Percentiles rank a stretch among this genome's conserved stretches.
phyloP scores from a whole-genome alignment of 192 early-diverging fungal genomes.

The Rhizophagus clarus region DNA sequence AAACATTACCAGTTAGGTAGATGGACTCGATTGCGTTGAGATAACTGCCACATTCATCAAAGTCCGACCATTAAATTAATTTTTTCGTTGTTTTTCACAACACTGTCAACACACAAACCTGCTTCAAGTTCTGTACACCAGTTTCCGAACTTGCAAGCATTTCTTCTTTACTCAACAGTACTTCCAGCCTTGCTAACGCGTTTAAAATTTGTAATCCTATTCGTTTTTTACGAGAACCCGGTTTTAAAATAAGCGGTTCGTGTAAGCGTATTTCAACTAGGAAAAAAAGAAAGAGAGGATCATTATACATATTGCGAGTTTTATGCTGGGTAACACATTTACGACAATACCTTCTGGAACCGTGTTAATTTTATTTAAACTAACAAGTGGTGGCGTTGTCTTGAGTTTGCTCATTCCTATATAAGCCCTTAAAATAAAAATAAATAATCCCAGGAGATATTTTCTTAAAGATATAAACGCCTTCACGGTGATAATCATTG shows the following conservation, averaged over 20 bases:
- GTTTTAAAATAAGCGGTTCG: slow-evolving; percentile 46
- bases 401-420: slow-evolving; percentile 36
- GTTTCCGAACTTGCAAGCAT: slow-evolving; percentile 27
- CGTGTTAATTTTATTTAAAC: slow-evolving; percentile 33
- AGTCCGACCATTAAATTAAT: not conserved
- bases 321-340: not conserved
- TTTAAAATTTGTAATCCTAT: slow-evolving; percentile 48
- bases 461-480: too few species aligned
- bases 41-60: not conserved
- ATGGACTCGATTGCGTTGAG: not conserved
- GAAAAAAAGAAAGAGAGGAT: not conserved
- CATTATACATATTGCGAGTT: not conserved
- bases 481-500: too few species aligned
- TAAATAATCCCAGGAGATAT: too few species aligned
- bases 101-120: slow-evolving; percentile 28
- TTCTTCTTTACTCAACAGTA: slow-evolving; percentile 47
- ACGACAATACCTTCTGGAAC: slow-evolving; percentile 42
- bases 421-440: too few species aligned
- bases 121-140: slow-evolving; percentile 17
- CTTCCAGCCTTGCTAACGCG: slow-evolving; percentile 43
- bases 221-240: slow-evolving; percentile 42
- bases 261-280: slow-evolving; percentile 46
- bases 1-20: not conserved
- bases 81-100: not conserved
- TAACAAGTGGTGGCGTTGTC: slow-evolving; percentile 45